phyloP scores from a whole-genome alignment of 2,329 filamentous ascomycete species.

The Cladophialophora immunda region DNA sequence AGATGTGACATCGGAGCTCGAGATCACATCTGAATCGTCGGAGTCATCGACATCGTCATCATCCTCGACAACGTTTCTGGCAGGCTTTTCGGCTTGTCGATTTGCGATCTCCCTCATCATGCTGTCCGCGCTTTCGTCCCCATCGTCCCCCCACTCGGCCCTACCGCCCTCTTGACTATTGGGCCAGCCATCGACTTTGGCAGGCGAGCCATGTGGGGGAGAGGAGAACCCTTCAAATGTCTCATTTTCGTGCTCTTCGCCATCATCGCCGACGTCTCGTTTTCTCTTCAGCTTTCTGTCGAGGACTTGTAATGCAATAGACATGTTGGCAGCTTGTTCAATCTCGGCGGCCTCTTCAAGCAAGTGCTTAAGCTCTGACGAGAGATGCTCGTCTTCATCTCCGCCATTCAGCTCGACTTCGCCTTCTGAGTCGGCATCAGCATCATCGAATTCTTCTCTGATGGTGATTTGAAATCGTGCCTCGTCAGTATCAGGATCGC shows the following conservation, averaged over 20 bases:
- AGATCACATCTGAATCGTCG: conserved; percentile 28
- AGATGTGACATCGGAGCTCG: conserved; percentile 32
- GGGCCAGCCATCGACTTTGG: background rate
- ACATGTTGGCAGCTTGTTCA: conserved; percentile 8
- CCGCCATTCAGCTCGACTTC: conserved; percentile 37
- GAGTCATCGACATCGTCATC: conserved; percentile 41
- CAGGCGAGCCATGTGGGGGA: conserved; percentile 9
- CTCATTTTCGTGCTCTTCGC: conserved; percentile 18
- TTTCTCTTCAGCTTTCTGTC: conserved; percentile 33
- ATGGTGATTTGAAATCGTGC: conserved; percentile 17
- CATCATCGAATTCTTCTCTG: conserved; percentile 42
- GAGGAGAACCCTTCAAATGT: conserved; percentile 34
- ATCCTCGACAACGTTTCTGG: conserved; percentile 36
- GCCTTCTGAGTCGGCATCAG: conserved; percentile 41
- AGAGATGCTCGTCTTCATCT: conserved; percentile 42
- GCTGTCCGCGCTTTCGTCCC: conserved; percentile 49
- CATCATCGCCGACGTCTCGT: conserved; percentile 31
- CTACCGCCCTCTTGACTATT: conserved; percentile 3
- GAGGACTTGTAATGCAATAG: conserved; percentile 16
- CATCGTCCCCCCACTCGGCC: conserved; percentile 14
- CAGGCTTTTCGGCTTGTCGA: conserved; percentile 52
- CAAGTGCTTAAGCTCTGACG: conserved; percentile 30
- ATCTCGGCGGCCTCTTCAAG: conserved; percentile 35
- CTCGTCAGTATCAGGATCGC: conserved; percentile 19
- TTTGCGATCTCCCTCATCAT: conserved; percentile 56